These are phyloP conservation scores for Pistacia integerrima DNA, from an alignment of 345 rosid species.

Conservation along the genomic window DNA sequence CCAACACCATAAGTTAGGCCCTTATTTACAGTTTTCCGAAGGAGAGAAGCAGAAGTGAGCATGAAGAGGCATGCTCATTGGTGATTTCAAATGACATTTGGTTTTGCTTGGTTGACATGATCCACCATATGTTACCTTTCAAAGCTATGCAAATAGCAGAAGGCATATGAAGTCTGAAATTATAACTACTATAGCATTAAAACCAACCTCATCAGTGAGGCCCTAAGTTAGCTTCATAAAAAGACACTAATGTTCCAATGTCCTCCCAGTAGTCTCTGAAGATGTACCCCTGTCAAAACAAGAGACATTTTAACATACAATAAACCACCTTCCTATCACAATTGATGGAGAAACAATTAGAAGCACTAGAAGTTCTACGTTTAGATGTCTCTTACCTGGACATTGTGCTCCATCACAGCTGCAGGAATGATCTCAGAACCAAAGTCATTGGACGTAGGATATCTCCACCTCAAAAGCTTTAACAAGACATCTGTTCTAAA, in stretches of 20 bases:
- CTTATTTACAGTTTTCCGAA: not conserved
- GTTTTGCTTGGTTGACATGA: not conserved
- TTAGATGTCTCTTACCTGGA: constrained; percentile 52
- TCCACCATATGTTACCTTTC: not conserved
- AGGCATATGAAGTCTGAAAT: constrained; percentile 4
- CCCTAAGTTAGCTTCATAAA: constrained; percentile 94
- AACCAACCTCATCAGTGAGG: constrained; percentile 80
- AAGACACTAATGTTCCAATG: constrained; percentile 86
- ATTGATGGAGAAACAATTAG: constrained; percentile 6
- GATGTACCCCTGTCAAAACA: constrained; percentile 57
- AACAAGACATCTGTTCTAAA: constrained; percentile 75
- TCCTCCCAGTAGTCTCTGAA: constrained; percentile 96
- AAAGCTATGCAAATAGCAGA: not conserved
- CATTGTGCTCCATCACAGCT: constrained; percentile 75
- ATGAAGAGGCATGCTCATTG: not conserved
- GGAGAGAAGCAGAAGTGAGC: not conserved
- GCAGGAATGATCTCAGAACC: constrained; percentile 96
- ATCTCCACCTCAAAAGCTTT: constrained; percentile 71
- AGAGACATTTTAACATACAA: constrained; percentile 6
- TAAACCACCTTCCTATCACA: not conserved
- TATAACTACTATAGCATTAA: not conserved
- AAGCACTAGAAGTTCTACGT: not conserved
- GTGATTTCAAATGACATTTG: not conserved
- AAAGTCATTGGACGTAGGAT: constrained; percentile 85
- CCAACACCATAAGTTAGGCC: not conserved